A percentile compares a stretch with the other conserved stretches of the same genome.
Conservation (phyloP, 345 rosid species). For the Eucalyptus viminalis region DNA sequence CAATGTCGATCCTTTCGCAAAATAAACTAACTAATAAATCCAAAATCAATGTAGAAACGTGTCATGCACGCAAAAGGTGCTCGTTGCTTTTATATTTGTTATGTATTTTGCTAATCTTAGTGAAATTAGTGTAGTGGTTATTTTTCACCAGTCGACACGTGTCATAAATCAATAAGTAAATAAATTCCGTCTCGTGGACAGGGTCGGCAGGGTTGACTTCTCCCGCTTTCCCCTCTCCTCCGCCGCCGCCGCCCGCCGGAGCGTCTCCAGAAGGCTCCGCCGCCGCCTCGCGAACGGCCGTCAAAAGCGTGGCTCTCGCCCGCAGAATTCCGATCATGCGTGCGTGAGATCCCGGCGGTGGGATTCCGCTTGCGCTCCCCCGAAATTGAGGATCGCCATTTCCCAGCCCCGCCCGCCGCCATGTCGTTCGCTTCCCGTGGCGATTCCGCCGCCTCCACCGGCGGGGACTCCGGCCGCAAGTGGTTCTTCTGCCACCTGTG, state of each 20-base stretch:
- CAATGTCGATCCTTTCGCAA: not conserved
- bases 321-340: not conserved
- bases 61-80: too few species aligned
- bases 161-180: not conserved
- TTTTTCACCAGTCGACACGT: not conserved
- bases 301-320: not conserved
- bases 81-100: not conserved
- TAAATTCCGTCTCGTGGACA: not conserved
- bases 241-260: not conserved
- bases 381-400: not conserved
- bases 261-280: not conserved
- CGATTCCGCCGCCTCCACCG: slow-evolving; percentile 6
- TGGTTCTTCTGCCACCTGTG: slow-evolving; percentile 25
- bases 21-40: not conserved
- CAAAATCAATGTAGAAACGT: not conserved
- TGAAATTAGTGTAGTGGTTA: not conserved
- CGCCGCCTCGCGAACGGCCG: not conserved
- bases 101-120: not conserved
- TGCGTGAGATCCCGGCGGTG: not conserved
- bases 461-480: slow-evolving; percentile 3
- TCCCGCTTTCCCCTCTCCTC: not conserved
- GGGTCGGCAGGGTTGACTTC: not conserved
- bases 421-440: not conserved
- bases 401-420: not conserved
- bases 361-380: not conserved